A percentile compares a stretch with the other conserved stretches of the same genome.
phyloP scores from a whole-genome alignment of 2,329 filamentous ascomycete species.

The Neurospora crassa region DNA sequence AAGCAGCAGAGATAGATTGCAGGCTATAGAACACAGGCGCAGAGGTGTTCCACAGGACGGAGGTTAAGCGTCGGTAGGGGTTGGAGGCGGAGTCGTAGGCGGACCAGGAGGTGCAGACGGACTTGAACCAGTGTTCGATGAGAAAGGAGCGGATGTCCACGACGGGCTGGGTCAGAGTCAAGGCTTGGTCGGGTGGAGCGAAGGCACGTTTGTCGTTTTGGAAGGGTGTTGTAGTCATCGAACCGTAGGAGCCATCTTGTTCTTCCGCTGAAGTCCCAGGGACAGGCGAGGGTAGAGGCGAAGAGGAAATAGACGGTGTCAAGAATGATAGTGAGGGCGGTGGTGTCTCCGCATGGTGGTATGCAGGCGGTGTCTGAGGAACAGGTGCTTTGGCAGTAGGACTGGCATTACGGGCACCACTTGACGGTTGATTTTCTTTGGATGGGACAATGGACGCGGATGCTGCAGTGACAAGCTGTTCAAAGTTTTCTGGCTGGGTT shows the following conservation, averaged over 20 bases:
- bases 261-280: background rate
- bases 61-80: conserved; percentile 18
- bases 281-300: conserved; percentile 4
- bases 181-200: background rate
- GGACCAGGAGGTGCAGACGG: conserved; percentile 21
- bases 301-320: conserved; percentile 4
- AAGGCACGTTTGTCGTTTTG: background rate
- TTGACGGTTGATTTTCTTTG: background rate
- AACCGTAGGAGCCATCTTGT: background rate
- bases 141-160: conserved; percentile 20
- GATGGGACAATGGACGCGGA: conserved; percentile 17
- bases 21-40: conserved; percentile 18
- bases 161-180: conserved; percentile 14
- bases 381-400: background rate
- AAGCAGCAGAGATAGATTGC: conserved; percentile 21
- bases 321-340: conserved; percentile 5
- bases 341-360: conserved; percentile 1
- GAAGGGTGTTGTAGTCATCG: background rate
- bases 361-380: conserved; percentile 2
- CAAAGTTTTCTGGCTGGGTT: conserved; percentile 18
- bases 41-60: conserved; percentile 17
- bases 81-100: conserved; percentile 20
- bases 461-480: conserved; percentile 18
- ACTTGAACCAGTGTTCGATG: conserved; percentile 23
- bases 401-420: background rate